Base-by-base conservation (phyloP, 805 yeast species). In the Starmerella bombi region DNA sequence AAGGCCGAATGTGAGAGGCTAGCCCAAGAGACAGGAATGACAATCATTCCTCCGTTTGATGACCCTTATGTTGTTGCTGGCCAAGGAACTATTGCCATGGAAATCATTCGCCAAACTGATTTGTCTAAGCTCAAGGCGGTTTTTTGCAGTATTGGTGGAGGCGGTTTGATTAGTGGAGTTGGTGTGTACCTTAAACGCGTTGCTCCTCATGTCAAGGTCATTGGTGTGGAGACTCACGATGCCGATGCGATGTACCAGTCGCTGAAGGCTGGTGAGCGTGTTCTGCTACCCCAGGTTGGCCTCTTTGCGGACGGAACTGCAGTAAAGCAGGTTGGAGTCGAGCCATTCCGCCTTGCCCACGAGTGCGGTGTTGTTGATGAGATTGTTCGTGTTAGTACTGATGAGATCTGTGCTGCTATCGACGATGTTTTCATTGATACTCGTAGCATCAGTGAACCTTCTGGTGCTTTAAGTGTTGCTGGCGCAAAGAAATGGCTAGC, bases 51-150 rank as follows among this genome's bases (percentile, higher is more conserved):
- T n/a, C 99, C 99, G 1, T 91, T 91, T 58, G 94, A 91, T 57
- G 96, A 91, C 56, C 99, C 99, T 2, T 83, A 78, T 52, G 95
- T 91, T 49, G 84, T 91, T 62, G 98, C 99, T 7, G 99, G 99
- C 19, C 99, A 91, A 62, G 99, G 97, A 44, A 91, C 99, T 20
- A 78, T 88, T 47, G 98, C 94, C 3, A 72, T 86, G 73, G 99
- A 91, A 62, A 65, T 91, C 20, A 64, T 91, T 41, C 75, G 95
- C 59, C 99, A 91, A 64, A 70, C 85, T 25, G 76, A 83, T 49
- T 67, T 78, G 37, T 75, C 77, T 41, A 76, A 78, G 46, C 68
- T 88, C 50, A 73, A 72, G 51, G 97, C 97, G 2, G 80, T 91
- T 1, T 91, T 91, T 58, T 75, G 84, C 43, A 85, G 94, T 25